These are phyloP conservation scores for Leccinum sublutescens DNA, from an alignment of 768 basidiomycete species.

Conservation along the genomic window DNA sequence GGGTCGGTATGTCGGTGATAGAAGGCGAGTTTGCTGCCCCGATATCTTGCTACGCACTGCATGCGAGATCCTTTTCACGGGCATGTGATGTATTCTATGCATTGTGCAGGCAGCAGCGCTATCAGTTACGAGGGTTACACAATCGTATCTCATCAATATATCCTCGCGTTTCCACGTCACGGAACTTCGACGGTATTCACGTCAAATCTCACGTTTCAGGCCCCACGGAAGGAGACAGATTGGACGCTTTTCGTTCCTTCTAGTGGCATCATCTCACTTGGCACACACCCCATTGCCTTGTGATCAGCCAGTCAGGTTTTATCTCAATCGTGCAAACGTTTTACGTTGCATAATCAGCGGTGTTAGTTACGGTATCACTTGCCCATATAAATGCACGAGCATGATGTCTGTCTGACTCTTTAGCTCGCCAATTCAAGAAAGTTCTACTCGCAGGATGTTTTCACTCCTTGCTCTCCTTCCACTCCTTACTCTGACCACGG, in stretches of 20 bases:
- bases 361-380: neutral
- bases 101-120: neutral
- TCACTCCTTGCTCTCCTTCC: slow-evolving; percentile 10
- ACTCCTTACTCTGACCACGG: slow-evolving; percentile 17
- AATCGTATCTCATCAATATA: neutral
- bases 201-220: neutral
- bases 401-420: neutral
- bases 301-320: neutral
- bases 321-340: neutral
- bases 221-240: neutral
- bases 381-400: slow-evolving; percentile 3
- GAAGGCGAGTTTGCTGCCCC: neutral
- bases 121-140: neutral
- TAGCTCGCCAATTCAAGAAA: neutral
- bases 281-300: neutral
- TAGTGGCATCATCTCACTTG: neutral
- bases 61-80: neutral
- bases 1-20: neutral
- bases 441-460: slow-evolving; percentile 11
- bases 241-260: neutral
- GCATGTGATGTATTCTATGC: neutral
- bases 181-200: neutral
- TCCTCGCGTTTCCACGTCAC: neutral
- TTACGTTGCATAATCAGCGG: neutral
- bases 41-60: neutral